Evolutionary conservation across 768 basidiomycete genomes (phyloP).

Genomic region (Rhizopogon vulgaris): DNA sequence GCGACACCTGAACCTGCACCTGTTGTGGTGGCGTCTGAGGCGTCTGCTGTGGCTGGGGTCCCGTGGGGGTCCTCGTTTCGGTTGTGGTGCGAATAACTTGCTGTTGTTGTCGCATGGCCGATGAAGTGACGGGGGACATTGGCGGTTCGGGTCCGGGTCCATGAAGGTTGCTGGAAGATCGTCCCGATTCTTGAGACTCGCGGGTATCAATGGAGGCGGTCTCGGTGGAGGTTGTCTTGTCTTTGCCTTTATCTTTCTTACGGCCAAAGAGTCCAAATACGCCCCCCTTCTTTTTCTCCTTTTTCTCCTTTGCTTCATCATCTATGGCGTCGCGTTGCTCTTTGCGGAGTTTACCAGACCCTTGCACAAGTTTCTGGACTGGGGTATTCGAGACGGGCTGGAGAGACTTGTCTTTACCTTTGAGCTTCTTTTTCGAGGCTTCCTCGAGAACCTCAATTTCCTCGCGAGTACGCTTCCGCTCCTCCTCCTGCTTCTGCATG

Average conservation of each 20-base stretch:
- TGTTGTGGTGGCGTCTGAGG: conserved; percentile 25
- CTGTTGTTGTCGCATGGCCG: conserved; percentile 57
- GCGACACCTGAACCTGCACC: conserved; percentile 42
- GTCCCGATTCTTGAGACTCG: conserved; percentile 60
- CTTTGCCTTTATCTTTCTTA: conserved; percentile 73
- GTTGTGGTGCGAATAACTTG: conserved; percentile 20
- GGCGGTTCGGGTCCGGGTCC: conserved; percentile 17
- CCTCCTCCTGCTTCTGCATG: conserved; percentile 44
- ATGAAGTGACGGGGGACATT: conserved; percentile 47
- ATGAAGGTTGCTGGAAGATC: conserved; percentile 41
- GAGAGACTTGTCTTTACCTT: conserved; percentile 39
- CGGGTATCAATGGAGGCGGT: conserved; percentile 43
- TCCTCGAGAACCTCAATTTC: conserved; percentile 41
- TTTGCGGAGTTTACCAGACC: conserved; percentile 36
- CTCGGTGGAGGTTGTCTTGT: conserved; percentile 46
- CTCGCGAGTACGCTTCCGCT: conserved; percentile 47
- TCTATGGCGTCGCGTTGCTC: conserved; percentile 33
- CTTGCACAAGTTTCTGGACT: conserved; percentile 7
- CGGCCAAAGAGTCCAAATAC: conserved; percentile 76
- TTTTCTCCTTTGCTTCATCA: conserved; percentile 47
- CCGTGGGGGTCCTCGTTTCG: conserved; percentile 16
- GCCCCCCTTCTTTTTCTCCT: conserved; percentile 60
- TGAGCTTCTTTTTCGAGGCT: conserved; percentile 43
- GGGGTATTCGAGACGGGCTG: conserved; percentile 21
- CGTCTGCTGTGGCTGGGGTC: conserved; percentile 15